These are phyloP conservation scores for Salix dunnii DNA, from an alignment of 345 rosid genomes.

Conservation along the genomic window DNA sequence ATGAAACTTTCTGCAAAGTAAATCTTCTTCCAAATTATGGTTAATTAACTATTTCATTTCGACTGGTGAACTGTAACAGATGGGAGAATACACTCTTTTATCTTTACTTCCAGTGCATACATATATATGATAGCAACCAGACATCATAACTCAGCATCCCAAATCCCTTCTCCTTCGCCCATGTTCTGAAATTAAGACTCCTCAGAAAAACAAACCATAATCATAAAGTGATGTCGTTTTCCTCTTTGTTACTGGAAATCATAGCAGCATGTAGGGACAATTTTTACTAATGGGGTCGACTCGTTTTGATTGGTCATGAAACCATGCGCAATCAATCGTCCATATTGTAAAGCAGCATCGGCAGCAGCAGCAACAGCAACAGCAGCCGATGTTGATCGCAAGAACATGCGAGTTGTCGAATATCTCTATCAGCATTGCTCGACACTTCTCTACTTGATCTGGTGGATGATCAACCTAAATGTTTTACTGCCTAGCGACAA, in stretches of 20 bases:
- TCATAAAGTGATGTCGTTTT: neutral
- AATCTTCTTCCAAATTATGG: neutral
- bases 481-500: neutral
- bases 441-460: neutral
- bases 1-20: too few species aligned
- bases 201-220: neutral
- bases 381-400: neutral
- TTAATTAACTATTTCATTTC: neutral
- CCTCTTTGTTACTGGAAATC: neutral
- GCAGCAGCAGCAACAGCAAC: neutral
- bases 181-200: neutral
- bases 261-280: neutral
- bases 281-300: neutral
- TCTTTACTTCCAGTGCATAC: neutral
- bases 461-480: neutral
- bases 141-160: neutral
- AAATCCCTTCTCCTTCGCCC: neutral
- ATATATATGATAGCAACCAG: neutral
- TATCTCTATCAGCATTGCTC: neutral
- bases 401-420: slow-evolving; percentile 4
- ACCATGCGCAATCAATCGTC: slow-evolving; percentile 12
- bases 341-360: neutral
- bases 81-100: neutral
- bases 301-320: neutral
- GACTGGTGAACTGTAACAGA: neutral